Base-by-base conservation (phyloP, 2,329 filamentous ascomycete genomes). In the Fusarium sp. region DNA sequence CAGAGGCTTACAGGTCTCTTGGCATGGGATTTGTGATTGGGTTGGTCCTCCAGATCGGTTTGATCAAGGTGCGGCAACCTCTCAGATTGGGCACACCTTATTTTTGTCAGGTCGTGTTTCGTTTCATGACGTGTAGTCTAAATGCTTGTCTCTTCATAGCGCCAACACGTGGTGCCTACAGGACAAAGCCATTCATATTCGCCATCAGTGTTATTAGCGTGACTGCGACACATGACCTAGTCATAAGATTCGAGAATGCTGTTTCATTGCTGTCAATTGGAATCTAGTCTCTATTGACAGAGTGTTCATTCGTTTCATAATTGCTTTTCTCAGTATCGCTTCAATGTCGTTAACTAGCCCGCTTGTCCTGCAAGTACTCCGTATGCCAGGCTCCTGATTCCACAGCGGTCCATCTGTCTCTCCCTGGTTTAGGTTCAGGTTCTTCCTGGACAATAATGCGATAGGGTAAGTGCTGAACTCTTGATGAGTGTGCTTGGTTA, bases 101-200 rank as follows among this genome's bases (percentile, higher is more conserved):
- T 53, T 62, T 62, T 65, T 55, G 26, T 52, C 50, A 48, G 28
- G 28, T 54, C 61, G 39, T 54, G 55, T 71, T 64, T 51, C 56
- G 57, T 73, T 65, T 69, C 68, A 68, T 72, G 62, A 71, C 70
- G 65, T 70, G 51, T 71, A 26, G 26, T 26, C 8, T 26, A 65
- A 40, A 61, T 47, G 33, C 53, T 49, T 60, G 37, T 58, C 20
- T 53, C 35, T 45, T 32, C 35, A 40, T 48, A 15, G 49, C 41
- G 19, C 45, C 53, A 67, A 53, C 71, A 73, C 68, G 67, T 73
- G 67, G 65, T 67, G 40, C 35, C 26, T 56, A 33, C 24, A 48
- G 51, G 35, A 15, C 33, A 55, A 40, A 46, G 5, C 32, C n/a
- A 49, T 32, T 43, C 37, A 52, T 32, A 26, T 32, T 48, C 20